Conservation (phyloP, 23 red algal species). For the Gracilaria gracilis region DNA sequence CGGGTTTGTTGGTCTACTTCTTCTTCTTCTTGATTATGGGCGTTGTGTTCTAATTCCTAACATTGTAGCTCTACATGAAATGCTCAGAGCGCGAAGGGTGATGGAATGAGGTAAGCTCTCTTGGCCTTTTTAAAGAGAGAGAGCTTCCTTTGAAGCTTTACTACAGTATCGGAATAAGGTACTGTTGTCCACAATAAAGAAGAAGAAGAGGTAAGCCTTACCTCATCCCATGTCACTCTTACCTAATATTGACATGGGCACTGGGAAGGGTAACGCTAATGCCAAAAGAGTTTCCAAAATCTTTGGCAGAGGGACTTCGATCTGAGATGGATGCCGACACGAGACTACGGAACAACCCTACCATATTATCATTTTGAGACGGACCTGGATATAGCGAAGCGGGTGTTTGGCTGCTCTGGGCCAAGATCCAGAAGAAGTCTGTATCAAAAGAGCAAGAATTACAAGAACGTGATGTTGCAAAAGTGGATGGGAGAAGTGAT, state of each 20-base stretch:
- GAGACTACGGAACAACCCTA: constrained; percentile 9
- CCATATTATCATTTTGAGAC: background rate
- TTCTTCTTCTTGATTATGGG: too few species aligned
- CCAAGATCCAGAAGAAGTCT: constrained; percentile 12
- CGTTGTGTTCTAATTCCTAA: too few species aligned
- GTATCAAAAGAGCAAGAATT: background rate
- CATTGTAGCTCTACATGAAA: constrained; percentile 4
- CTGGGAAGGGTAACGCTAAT: constrained; percentile 24
- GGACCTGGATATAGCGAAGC: background rate
- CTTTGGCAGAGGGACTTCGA: constrained; percentile 5
- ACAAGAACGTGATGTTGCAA: background rate
- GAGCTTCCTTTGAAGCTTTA: too few species aligned
- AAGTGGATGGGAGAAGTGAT: constrained; percentile 2
- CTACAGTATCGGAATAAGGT: too few species aligned
- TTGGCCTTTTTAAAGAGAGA: too few species aligned
- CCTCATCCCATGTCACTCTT: too few species aligned
- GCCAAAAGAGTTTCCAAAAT: background rate
- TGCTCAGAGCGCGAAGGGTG: background rate
- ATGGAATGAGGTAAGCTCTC: constrained; percentile 24
- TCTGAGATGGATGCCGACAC: constrained; percentile 1
- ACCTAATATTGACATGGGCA: background rate
- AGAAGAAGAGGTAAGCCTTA: too few species aligned
- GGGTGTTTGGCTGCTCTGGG: background rate
- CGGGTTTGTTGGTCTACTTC: background rate
- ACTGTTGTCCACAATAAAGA: too few species aligned